Conservation (phyloP, 129 eudicot species). For the Heracleum sosnowskyi region DNA sequence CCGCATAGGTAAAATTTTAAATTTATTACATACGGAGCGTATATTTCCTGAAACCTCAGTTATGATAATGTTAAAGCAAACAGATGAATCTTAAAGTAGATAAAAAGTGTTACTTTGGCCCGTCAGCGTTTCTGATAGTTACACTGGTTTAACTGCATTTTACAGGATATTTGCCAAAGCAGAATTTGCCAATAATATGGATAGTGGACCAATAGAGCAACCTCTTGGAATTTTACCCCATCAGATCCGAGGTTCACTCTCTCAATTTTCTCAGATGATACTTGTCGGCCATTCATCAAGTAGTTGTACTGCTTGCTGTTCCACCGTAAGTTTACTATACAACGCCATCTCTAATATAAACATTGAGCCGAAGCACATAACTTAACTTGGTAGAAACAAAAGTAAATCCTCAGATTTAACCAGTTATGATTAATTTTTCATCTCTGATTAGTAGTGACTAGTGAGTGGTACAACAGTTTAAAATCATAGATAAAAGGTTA, state of each 20-base stretch:
- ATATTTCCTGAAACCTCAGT: not conserved
- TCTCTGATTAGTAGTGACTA: not conserved
- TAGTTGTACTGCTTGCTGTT: slow-evolving; percentile 87
- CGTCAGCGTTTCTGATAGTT: not conserved
- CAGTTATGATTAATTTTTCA: not conserved
- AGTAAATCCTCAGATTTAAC: too few relatives aligned
- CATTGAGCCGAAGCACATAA: not conserved
- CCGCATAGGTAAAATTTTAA: slow-evolving; percentile 55
- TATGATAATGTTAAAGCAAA: not conserved
- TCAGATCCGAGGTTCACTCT: slow-evolving; percentile 76
- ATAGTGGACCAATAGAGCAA: slow-evolving; percentile 43
- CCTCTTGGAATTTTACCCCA: slow-evolving; percentile 96
- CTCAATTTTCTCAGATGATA: slow-evolving; percentile 87
- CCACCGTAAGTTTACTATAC: slow-evolving; percentile 44
- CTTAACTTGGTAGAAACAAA: too few relatives aligned
- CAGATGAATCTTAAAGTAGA: not conserved
- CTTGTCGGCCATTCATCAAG: slow-evolving; percentile 89
- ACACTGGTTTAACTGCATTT: not conserved
- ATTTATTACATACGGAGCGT: not conserved
- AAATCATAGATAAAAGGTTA: not conserved
- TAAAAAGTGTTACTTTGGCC: not conserved
- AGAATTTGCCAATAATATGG: slow-evolving; percentile 53
- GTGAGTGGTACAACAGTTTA: not conserved
- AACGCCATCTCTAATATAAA: not conserved
- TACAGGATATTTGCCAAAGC: slow-evolving; percentile 73